Evolutionary conservation across 495 filamentous ascomycete species (phyloP).

Genomic region (Hypoxylon fragiforme): DNA sequence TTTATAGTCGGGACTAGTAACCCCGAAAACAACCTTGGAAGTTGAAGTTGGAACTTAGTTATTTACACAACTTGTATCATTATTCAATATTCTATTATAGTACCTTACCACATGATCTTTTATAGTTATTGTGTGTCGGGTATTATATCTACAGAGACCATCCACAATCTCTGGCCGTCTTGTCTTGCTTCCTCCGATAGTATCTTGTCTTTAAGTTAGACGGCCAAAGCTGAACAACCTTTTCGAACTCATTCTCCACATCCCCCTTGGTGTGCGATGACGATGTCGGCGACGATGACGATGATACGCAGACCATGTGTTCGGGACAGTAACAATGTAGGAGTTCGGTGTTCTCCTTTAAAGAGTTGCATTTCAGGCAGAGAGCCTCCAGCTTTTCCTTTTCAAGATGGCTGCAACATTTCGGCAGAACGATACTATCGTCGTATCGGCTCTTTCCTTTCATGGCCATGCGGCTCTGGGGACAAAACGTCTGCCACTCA

Average conservation of each 20-base stretch:
- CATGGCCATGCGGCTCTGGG: neutral
- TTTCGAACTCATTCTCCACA: constrained; percentile 3
- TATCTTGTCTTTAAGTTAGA: constrained; percentile 1
- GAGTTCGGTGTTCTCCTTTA: neutral
- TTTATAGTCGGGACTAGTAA: too few relatives aligned
- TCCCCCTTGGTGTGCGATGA: neutral
- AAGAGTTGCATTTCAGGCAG: constrained; percentile 8
- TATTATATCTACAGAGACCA: constrained; percentile 2
- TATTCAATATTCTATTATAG: too few relatives aligned
- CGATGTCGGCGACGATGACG: neutral
- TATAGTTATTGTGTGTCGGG: too few relatives aligned
- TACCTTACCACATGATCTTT: too few relatives aligned
- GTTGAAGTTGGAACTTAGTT: too few relatives aligned
- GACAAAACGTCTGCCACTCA: constrained; percentile 17
- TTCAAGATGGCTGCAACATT: neutral
- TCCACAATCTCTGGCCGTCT: neutral
- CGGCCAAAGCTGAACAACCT: constrained; percentile 7
- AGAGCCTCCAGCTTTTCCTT: neutral
- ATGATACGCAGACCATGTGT: neutral
- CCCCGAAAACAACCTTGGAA: too few relatives aligned
- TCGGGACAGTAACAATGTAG: neutral
- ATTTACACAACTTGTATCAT: too few relatives aligned
- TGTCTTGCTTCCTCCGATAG: constrained; percentile 6
- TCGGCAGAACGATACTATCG: neutral
- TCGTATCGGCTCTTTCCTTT: neutral